Evolutionary conservation across 2,329 filamentous ascomycete genomes (phyloP), one percentile per base, ranked within the genome.

Genomic region (Colletotrichum lindemuthianum): DNA sequence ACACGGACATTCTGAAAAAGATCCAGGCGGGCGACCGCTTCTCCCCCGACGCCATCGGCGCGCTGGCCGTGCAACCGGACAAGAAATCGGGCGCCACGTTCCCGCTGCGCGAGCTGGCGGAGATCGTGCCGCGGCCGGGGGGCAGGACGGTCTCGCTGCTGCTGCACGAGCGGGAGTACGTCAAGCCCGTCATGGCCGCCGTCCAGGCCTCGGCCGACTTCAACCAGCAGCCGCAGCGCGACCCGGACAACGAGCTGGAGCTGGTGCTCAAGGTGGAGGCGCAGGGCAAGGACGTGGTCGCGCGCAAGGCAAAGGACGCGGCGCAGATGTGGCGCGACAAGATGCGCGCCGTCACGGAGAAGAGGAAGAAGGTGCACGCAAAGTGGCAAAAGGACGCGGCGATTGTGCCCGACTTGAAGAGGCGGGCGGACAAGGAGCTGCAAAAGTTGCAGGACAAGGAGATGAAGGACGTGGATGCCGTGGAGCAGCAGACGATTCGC

Each of bases 191-290:
- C 76, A 82, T 86, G 79, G 81, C 78, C 70, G 85, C 85, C 37
- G 78, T 87, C 54, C 84, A 86, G 75, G 70, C 74, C 36, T 82
- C 78, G 70, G 71, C 73, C n/a, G 79, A 84, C 69, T 87, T 84
- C 75, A 87, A 87, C 78, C 85, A 87, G 80, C 85, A 87, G 79
- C 85, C 85, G 50, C 86, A 88, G 80, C 78, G 78, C 16, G 80
- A 80, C 72, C 78, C 82, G 49, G 85, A 88, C 73, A 87, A 87
- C 74, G 84, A 86, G 74, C 81, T 88, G 24, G 85, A 88, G 78
- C 81, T 88, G 61, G 70, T 84, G 34, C 78, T 88, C 66, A 80
- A 80, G 70, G 75, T 87, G 59, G 84, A 87, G 78, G 75, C 79
- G 36, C 84, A 85, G 76, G 75, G 75, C 68, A 78, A 76, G 59